Conservation (phyloP, 2,329 filamentous ascomycete genomes). For the Stylonectria norvegica region DNA sequence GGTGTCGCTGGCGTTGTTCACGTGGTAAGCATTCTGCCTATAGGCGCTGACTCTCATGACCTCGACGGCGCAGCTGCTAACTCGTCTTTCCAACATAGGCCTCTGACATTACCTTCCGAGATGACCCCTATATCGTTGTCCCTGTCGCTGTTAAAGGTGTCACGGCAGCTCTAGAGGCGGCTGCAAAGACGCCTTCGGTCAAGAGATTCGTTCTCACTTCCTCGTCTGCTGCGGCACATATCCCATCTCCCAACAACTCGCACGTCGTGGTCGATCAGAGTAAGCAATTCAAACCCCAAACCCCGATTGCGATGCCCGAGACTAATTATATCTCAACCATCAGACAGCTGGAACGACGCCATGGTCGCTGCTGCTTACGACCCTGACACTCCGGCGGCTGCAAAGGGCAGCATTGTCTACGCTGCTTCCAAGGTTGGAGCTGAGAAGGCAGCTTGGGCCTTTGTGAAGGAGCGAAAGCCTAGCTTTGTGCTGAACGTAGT, state of each 20-base stretch:
- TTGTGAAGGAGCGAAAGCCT: constrained; percentile 30
- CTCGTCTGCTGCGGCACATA: constrained; percentile 27
- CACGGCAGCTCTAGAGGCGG: constrained; percentile 29
- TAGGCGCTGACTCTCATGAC: background rate
- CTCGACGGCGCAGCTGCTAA: background rate
- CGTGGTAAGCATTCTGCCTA: background rate
- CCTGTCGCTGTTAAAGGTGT: constrained; percentile 27
- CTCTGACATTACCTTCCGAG: constrained; percentile 27
- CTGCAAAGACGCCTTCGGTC: constrained; percentile 28
- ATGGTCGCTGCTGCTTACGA: constrained; percentile 25
- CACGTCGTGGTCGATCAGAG: constrained; percentile 8
- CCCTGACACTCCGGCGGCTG: constrained; percentile 21
- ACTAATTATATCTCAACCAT: constrained; percentile 14
- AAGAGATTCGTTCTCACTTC: constrained; percentile 40
- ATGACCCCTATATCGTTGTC: constrained; percentile 37
- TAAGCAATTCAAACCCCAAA: background rate
- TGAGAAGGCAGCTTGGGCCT: constrained; percentile 36
- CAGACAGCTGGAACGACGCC: constrained; percentile 34
- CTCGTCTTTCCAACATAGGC: constrained; percentile 19
- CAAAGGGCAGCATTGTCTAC: constrained; percentile 26
- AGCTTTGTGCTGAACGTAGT: constrained; percentile 26
- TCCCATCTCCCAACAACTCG: constrained; percentile 13
- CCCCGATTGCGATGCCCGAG: background rate
- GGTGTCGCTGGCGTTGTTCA: constrained; percentile 6
- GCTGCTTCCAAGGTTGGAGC: constrained; percentile 33